These are phyloP conservation scores for Hansenula sp. DNA, from an alignment of 1,139 yeast genomes.

Conservation along the genomic window DNA sequence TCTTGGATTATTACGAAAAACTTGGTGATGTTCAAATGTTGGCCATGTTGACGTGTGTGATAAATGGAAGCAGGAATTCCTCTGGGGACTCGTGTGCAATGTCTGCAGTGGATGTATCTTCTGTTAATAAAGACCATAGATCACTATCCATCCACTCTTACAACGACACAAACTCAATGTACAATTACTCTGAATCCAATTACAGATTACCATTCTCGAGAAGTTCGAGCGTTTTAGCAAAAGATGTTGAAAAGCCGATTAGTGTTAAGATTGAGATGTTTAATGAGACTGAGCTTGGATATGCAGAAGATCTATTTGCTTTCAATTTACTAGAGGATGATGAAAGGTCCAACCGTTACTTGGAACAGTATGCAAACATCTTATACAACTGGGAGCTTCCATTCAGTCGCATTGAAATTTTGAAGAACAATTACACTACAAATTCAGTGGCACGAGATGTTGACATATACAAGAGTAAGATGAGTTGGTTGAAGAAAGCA, in stretches of 20 bases:
- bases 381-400: slow-evolving; percentile 83
- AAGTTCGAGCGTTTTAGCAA: slow-evolving; percentile 19
- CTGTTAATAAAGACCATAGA: slow-evolving; percentile 10
- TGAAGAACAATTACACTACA: slow-evolving; percentile 61
- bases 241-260: slow-evolving; percentile 12
- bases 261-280: slow-evolving; percentile 50
- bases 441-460: slow-evolving; percentile 3
- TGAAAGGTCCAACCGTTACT: slow-evolving; percentile 43
- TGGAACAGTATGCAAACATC: slow-evolving; percentile 78
- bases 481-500: slow-evolving; percentile 15
- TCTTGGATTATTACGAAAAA: slow-evolving; percentile 62
- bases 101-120: background rate
- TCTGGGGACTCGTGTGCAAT: background rate
- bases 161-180: slow-evolving; percentile 9
- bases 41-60: slow-evolving; percentile 79
- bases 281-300: slow-evolving; percentile 53
- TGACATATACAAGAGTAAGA: slow-evolving; percentile 20
- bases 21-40: slow-evolving; percentile 80
- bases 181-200: slow-evolving; percentile 13
- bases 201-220: slow-evolving; percentile 17
- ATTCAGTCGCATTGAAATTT: slow-evolving; percentile 67
- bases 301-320: slow-evolving; percentile 42
- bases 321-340: slow-evolving; percentile 47
- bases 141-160: slow-evolving; percentile 16
- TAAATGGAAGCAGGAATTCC: slow-evolving; percentile 4